These are phyloP conservation scores for Barnettozyma populi DNA, from an alignment of 805 yeast species.

Conservation along the genomic window DNA sequence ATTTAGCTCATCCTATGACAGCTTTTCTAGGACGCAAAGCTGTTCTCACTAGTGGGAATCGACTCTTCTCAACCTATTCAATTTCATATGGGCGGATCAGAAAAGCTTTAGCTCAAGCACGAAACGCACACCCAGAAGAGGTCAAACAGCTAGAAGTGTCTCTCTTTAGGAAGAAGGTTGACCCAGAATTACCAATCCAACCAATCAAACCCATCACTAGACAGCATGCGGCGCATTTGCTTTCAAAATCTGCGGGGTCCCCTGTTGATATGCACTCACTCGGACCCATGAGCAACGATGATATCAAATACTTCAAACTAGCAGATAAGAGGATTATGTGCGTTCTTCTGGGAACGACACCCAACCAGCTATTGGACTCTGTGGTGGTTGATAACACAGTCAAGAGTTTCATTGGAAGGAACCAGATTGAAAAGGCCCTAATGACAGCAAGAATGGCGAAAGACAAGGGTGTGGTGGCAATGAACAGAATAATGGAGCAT, in stretches of 20 bases:
- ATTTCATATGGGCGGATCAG: slow-evolving; percentile 6
- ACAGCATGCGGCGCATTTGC: slow-evolving; percentile 23
- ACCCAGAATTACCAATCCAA: neutral
- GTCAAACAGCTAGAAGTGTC: slow-evolving; percentile 6
- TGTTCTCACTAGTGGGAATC: neutral
- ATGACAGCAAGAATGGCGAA: slow-evolving; percentile 44
- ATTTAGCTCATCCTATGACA: neutral
- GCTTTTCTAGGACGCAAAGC: neutral
- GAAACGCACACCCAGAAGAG: slow-evolving; percentile 4
- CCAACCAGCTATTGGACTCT: slow-evolving; percentile 54
- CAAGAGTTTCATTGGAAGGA: slow-evolving; percentile 43
- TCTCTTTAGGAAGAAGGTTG: slow-evolving; percentile 1
- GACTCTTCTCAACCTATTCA: neutral
- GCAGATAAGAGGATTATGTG: slow-evolving; percentile 44
- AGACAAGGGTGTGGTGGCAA: slow-evolving; percentile 49
- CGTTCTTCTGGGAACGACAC: slow-evolving; percentile 54
- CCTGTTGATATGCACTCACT: slow-evolving; percentile 22
- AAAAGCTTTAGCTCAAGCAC: slow-evolving; percentile 5
- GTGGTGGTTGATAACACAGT: slow-evolving; percentile 50
- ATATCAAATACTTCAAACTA: slow-evolving; percentile 27
- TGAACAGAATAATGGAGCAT: slow-evolving; percentile 56
- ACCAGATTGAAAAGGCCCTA: slow-evolving; percentile 47
- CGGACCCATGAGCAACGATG: slow-evolving; percentile 34
- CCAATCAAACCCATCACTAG: slow-evolving; percentile 12
- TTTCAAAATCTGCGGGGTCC: slow-evolving; percentile 17